These are phyloP conservation scores for Eremomyces bilateralis DNA, from an alignment of 495 filamentous ascomycete species.

Conservation along the genomic window DNA sequence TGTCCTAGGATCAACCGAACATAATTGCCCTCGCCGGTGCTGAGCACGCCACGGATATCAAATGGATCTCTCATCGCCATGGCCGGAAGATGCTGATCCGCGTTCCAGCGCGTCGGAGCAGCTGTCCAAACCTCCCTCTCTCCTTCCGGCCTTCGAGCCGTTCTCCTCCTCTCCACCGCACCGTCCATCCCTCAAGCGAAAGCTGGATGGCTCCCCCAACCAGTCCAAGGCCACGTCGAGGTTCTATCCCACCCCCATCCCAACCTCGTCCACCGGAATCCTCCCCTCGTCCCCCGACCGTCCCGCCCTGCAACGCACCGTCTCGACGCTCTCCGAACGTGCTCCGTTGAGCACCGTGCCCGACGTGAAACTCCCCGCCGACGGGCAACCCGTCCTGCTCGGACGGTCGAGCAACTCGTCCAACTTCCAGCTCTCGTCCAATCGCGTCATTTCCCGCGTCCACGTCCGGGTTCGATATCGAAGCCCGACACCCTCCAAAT, in stretches of 20 bases:
- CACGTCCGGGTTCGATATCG: slow-evolving; percentile 80
- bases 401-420: slow-evolving; percentile 84
- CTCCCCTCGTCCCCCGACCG: slow-evolving; percentile 68
- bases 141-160: slow-evolving; percentile 88
- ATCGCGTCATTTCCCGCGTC: slow-evolving; percentile 75
- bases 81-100: no score
- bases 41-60: no score
- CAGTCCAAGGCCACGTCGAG: slow-evolving; percentile 46
- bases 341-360: slow-evolving; percentile 64
- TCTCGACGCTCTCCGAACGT: slow-evolving; percentile 60
- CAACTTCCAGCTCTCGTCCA: slow-evolving; percentile 75
- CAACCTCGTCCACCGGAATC: slow-evolving; percentile 82
- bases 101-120: no score
- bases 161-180: slow-evolving; percentile 66
- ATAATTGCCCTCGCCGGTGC: no score
- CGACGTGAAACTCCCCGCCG: slow-evolving; percentile 54
- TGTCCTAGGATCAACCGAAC: no score
- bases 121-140: slow-evolving; percentile 23
- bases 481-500: slow-evolving; percentile 26
- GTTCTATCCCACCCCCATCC: slow-evolving; percentile 75
- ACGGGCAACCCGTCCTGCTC: slow-evolving; percentile 65
- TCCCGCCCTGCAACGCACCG: slow-evolving; percentile 32
- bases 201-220: slow-evolving; percentile 23
- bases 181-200: slow-evolving; percentile 26
- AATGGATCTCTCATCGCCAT: no score